phyloP scores from a whole-genome alignment of 1,139 yeast species.

The Candida sp. region DNA sequence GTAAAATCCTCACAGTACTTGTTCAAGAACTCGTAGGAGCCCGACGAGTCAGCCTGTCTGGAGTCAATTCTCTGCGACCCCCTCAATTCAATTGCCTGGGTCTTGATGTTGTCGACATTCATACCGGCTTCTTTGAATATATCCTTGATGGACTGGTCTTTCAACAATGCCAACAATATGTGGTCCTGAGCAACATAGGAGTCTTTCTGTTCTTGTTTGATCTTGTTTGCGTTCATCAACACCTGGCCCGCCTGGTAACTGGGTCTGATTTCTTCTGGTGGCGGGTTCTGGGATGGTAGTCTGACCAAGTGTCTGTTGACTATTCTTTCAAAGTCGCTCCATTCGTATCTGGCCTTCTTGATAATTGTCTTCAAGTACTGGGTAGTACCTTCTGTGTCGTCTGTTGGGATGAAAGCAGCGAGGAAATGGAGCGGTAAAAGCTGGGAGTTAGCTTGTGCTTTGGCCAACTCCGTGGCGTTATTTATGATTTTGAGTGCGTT shows the following conservation, averaged over 20 bases:
- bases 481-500: conserved; percentile 85
- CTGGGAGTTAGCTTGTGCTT: conserved; percentile 84
- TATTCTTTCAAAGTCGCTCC: conserved; percentile 76
- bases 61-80: conserved; percentile 95
- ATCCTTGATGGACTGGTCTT: conserved; percentile 71
- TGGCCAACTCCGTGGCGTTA: conserved; percentile 80
- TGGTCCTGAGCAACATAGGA: conserved; percentile 95
- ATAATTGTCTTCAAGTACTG: conserved; percentile 82
- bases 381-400: conserved; percentile 64
- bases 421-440: conserved; percentile 85
- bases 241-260: conserved; percentile 74
- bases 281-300: conserved; percentile 86
- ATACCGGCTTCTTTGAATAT: conserved; percentile 78
- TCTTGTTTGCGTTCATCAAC: conserved; percentile 69
- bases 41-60: conserved; percentile 90
- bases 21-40: conserved; percentile 78
- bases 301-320: conserved; percentile 85
- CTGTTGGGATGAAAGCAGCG: conserved; percentile 87
- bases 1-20: conserved; percentile 96
- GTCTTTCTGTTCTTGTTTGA: conserved; percentile 89
- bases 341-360: conserved; percentile 89
- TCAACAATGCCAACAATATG: conserved; percentile 80
- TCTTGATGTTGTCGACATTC: conserved; percentile 72
- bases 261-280: conserved; percentile 78
- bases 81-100: conserved; percentile 83